Conservation (phyloP, 495 filamentous ascomycete species). For the Penicillium nucicola region DNA sequence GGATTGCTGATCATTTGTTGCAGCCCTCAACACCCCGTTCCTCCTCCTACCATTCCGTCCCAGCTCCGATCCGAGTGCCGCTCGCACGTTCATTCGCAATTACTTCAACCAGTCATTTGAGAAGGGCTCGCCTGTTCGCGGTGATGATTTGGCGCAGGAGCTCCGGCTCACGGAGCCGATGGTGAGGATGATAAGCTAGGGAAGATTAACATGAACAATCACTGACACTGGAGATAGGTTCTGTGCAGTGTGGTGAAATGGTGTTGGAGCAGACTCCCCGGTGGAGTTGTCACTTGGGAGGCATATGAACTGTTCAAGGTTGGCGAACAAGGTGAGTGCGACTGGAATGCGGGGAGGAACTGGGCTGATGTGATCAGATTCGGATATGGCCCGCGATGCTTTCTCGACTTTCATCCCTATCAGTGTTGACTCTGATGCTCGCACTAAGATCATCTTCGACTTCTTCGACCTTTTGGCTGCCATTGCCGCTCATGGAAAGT, state of each 20-base stretch:
- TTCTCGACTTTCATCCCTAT: slow-evolving; percentile 96
- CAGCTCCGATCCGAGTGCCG: slow-evolving; percentile 83
- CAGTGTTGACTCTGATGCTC: slow-evolving; percentile 84
- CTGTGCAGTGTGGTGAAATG: slow-evolving; percentile 94
- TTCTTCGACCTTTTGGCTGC: slow-evolving; percentile 95
- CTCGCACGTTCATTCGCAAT: slow-evolving; percentile 88
- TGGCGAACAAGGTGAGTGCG: slow-evolving; percentile 76
- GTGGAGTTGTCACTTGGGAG: slow-evolving; percentile 94
- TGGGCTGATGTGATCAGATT: slow-evolving; percentile 56
- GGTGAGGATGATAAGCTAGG: slow-evolving; percentile 47
- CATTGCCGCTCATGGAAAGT: slow-evolving; percentile 78
- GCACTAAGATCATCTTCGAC: slow-evolving; percentile 86
- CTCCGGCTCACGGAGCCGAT: slow-evolving; percentile 91
- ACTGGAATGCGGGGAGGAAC: slow-evolving; percentile 1
- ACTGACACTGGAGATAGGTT: slow-evolving; percentile 53
- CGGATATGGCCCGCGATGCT: slow-evolving; percentile 84
- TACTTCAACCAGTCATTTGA: slow-evolving; percentile 68
- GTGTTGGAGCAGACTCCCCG: slow-evolving; percentile 94
- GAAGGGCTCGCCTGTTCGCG: slow-evolving; percentile 49
- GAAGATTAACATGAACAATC: background rate
- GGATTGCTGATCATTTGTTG: slow-evolving; percentile 36
- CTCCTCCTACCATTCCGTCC: slow-evolving; percentile 95
- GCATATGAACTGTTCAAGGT: slow-evolving; percentile 94
- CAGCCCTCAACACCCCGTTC: slow-evolving; percentile 87
- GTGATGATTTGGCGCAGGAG: slow-evolving; percentile 75